Conservation (phyloP, 2,329 filamentous ascomycete species). For the Mollisiaceae sp. region DNA sequence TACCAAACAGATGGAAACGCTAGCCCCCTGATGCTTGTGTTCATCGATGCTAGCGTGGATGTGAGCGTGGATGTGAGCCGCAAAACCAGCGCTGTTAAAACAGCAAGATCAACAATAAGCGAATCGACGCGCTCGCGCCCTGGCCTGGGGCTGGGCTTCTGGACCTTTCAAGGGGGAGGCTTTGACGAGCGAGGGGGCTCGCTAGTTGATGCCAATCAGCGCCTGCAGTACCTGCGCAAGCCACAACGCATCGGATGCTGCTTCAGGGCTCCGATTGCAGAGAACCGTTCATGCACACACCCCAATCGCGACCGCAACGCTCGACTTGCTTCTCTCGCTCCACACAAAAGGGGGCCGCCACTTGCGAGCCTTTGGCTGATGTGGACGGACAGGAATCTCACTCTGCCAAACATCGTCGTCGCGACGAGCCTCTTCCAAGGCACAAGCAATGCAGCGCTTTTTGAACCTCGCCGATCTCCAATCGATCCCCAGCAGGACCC, state of each 20-base stretch:
- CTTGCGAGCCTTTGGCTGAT: neutral
- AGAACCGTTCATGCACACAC: neutral
- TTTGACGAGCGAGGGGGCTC: neutral
- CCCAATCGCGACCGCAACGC: neutral
- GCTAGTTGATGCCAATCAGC: neutral
- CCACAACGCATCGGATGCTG: neutral
- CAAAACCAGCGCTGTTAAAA: slow-evolving; percentile 19
- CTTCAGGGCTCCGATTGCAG: slow-evolving; percentile 2
- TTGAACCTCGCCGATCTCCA: neutral
- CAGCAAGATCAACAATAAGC: slow-evolving; percentile 17
- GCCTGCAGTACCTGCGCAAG: neutral
- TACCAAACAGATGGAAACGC: slow-evolving; percentile 1
- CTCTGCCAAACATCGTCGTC: neutral
- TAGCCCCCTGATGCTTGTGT: slow-evolving; percentile 6
- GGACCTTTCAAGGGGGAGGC: slow-evolving; percentile 10
- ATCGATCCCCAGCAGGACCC: neutral
- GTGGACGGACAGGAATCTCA: neutral
- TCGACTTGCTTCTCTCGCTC: neutral
- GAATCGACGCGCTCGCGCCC: slow-evolving; percentile 7
- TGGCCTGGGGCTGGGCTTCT: no score
- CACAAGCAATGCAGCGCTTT: neutral
- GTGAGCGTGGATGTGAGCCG: slow-evolving; percentile 10
- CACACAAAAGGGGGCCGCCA: neutral
- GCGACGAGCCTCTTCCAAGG: neutral
- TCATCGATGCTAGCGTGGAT: neutral